phyloP scores from a whole-genome alignment of 495 filamentous ascomycete species.

The Neurospora sp. region DNA sequence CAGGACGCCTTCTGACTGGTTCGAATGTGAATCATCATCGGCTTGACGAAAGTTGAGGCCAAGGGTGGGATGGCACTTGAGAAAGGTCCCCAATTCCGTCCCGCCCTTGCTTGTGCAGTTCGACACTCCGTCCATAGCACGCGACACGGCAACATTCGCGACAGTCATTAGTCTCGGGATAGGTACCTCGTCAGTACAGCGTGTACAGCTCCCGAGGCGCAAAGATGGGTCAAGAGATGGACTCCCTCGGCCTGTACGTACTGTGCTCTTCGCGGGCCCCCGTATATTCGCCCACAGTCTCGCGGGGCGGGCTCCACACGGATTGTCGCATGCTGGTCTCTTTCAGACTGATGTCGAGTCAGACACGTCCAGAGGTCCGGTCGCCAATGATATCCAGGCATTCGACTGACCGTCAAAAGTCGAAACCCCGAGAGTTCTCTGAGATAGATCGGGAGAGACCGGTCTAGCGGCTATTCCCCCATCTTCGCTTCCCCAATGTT shows the following conservation, averaged over 20 bases:
- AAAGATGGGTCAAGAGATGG: neutral
- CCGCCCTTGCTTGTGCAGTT: neutral
- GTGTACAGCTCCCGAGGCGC: neutral
- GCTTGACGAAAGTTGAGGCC: neutral
- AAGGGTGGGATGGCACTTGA: neutral
- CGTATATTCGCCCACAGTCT: neutral
- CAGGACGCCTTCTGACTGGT: neutral
- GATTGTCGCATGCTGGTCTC: neutral
- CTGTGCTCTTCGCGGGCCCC: neutral
- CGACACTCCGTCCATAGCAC: neutral
- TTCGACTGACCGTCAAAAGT: neutral
- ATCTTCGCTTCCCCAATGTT: neutral
- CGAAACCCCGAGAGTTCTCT: neutral
- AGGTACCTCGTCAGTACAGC: neutral
- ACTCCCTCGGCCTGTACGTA: neutral
- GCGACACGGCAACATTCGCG: neutral
- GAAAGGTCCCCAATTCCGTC: neutral
- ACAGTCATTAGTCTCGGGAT: neutral
- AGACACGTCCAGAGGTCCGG: neutral
- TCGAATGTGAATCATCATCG: neutral
- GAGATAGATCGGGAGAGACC: neutral
- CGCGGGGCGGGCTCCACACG: neutral
- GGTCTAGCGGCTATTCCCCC: conserved; percentile 3
- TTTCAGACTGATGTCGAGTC: neutral
- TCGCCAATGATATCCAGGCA: neutral